A percentile compares a stretch with the other conserved stretches of the same genome.
These are phyloP conservation scores for Aspergillus nanangensis DNA, from an alignment of 495 filamentous ascomycete species.

Conservation along the genomic window DNA sequence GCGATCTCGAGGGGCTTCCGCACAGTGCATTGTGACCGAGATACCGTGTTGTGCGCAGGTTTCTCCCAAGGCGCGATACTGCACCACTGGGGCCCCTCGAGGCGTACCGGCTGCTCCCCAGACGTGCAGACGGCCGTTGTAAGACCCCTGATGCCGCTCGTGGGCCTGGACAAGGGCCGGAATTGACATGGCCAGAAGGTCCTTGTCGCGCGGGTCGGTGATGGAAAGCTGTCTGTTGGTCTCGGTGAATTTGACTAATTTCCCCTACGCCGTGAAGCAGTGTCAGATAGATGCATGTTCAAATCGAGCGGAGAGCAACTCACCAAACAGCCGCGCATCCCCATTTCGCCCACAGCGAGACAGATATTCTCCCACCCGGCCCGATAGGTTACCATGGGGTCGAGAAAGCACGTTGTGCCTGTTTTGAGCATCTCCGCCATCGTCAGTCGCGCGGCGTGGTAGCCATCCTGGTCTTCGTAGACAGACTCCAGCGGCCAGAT, in stretches of 20 bases:
- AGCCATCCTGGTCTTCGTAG: constrained; percentile 33
- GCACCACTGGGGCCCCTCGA: constrained; percentile 22
- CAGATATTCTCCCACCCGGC: constrained; percentile 36
- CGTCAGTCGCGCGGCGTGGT: constrained; percentile 34
- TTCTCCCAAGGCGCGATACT: constrained; percentile 19
- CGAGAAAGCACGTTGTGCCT: constrained; percentile 43
- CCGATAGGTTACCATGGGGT: constrained; percentile 39
- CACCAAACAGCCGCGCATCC: constrained; percentile 38
- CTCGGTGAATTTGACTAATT: constrained; percentile 31
- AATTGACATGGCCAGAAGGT: constrained; percentile 25
- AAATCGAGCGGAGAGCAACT: background rate
- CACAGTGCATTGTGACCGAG: constrained; percentile 39
- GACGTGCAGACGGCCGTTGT: constrained; percentile 32
- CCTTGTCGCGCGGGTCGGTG: constrained; percentile 28
- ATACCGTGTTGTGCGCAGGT: constrained; percentile 36
- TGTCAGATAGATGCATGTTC: background rate
- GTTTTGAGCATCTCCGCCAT: constrained; percentile 43
- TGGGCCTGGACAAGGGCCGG: constrained; percentile 16
- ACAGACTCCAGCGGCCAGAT: constrained; percentile 40
- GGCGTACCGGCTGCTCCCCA: constrained; percentile 44
- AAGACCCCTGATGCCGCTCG: constrained; percentile 21
- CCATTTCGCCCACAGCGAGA: constrained; percentile 33
- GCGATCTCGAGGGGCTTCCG: constrained; percentile 34
- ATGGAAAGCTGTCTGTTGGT: constrained; percentile 27
- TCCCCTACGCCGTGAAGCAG: constrained; percentile 14